These are phyloP conservation scores for Pythium dissimile DNA, from an alignment of 352 stramenopile genomes.

Conservation along the genomic window DNA sequence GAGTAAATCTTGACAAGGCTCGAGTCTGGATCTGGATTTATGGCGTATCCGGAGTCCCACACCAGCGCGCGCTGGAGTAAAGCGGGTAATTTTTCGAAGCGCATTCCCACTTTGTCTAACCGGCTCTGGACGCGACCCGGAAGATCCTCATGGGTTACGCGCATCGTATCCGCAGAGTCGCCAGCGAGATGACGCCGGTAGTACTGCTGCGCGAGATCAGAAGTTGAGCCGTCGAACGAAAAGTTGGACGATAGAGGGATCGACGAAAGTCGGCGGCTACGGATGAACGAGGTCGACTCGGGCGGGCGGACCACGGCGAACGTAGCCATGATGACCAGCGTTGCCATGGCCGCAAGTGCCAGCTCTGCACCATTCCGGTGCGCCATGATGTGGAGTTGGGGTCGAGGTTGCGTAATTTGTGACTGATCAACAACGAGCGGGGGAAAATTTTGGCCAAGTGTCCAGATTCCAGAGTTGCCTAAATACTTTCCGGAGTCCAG, in stretches of 20 bases:
- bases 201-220: conserved; percentile 36
- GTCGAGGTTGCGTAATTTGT: conserved; percentile 4
- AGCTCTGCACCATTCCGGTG: conserved; percentile 10
- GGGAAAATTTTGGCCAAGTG: neutral
- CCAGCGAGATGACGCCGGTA: conserved; percentile 12
- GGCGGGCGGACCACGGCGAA: neutral
- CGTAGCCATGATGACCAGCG: neutral
- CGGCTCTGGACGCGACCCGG: neutral
- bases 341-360: neutral
- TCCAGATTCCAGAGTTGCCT: neutral
- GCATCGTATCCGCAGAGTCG: conserved; percentile 10
- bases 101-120: neutral
- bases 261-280: neutral
- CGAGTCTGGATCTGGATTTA: conserved; percentile 11
- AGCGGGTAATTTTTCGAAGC: conserved; percentile 3
- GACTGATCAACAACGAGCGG: neutral
- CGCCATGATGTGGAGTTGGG: neutral
- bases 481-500: neutral
- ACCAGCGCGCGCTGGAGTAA: conserved; percentile 35
- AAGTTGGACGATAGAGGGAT: conserved; percentile 12
- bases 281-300: neutral
- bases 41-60: conserved; percentile 36
- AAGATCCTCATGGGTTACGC: neutral
- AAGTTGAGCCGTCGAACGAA: conserved; percentile 25
- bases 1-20: conserved; percentile 24